These are phyloP conservation scores for Monilinia laxa DNA, from an alignment of 2,329 filamentous ascomycete genomes.

Conservation along the genomic window DNA sequence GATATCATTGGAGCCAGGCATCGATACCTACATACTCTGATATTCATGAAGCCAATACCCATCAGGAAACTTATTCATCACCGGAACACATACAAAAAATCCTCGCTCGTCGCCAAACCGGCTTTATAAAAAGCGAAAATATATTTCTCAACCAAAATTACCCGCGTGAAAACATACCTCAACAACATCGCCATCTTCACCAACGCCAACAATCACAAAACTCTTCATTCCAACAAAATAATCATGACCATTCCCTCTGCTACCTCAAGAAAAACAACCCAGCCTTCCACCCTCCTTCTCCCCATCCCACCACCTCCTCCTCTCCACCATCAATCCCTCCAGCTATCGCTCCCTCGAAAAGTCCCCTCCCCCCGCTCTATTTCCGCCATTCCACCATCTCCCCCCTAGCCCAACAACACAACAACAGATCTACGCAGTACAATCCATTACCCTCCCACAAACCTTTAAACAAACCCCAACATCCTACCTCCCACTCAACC, in stretches of 20 bases:
- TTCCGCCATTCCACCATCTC: no score
- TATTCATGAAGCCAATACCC: neutral
- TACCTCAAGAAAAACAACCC: slow-evolving; percentile 47
- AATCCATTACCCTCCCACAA: no score
- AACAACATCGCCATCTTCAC: slow-evolving; percentile 27
- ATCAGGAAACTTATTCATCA: slow-evolving; percentile 39
- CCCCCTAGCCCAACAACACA: no score
- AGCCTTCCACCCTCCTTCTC: slow-evolving; percentile 45
- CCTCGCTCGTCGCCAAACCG: slow-evolving; percentile 35
- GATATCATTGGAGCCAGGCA: no score
- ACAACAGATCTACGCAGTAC: no score
- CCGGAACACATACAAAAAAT: slow-evolving; percentile 41
- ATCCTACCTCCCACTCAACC: no score
- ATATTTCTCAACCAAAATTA: slow-evolving; percentile 33
- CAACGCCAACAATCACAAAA: slow-evolving; percentile 20
- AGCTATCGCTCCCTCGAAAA: slow-evolving; percentile 53
- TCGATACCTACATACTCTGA: no score
- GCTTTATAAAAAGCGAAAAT: slow-evolving; percentile 33
- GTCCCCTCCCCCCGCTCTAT: slow-evolving; percentile 34
- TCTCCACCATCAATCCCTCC: slow-evolving; percentile 47
- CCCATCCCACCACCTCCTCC: slow-evolving; percentile 44
- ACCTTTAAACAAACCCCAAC: no score
- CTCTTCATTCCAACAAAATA: slow-evolving; percentile 43
- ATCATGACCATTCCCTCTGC: slow-evolving; percentile 52
- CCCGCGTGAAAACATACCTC: slow-evolving; percentile 24